phyloP scores from a whole-genome alignment of 1,284 basidiomycete species.

The Rhizoctonia solani region DNA sequence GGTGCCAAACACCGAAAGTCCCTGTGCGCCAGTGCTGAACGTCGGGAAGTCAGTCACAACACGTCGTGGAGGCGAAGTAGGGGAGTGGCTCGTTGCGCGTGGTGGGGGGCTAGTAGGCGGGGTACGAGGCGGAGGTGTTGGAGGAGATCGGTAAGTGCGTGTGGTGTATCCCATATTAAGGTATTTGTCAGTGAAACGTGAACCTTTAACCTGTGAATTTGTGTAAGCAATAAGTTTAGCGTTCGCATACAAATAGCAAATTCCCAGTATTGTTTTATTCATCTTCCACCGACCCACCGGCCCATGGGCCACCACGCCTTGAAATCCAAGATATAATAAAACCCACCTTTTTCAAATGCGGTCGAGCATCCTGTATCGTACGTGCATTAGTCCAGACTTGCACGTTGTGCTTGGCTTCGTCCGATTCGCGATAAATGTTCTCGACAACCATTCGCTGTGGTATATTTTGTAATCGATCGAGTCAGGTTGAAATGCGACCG shows the following conservation, averaged over 20 bases:
- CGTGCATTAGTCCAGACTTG: conserved; percentile 79
- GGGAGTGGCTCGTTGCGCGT: conserved; percentile 47
- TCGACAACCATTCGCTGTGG: conserved; percentile 71
- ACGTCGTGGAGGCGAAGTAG: conserved; percentile 71
- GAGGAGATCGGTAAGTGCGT: conserved; percentile 52
- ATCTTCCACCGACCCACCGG: too few relatives aligned
- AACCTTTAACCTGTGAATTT: conserved; percentile 84
- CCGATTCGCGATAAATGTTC: conserved; percentile 91
- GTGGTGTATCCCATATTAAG: conserved; percentile 69
- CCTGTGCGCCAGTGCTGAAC: conserved; percentile 73
- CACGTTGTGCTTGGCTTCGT: conserved; percentile 90
- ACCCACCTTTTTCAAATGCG: conserved; percentile 77
- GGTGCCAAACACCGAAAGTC: conserved; percentile 76
- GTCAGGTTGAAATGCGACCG: background rate
- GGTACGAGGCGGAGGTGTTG: conserved; percentile 55
- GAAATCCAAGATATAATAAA: too few relatives aligned
- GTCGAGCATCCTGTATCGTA: conserved; percentile 74
- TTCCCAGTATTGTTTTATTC: too few relatives aligned
- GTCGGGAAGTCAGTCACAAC: conserved; percentile 88
- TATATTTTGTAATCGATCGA: background rate
- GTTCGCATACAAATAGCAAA: too few relatives aligned
- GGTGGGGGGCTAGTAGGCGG: conserved; percentile 55
- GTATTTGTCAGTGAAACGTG: conserved; percentile 94
- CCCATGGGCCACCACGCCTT: too few relatives aligned
- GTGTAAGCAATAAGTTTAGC: too few relatives aligned